phyloP scores from a whole-genome alignment of 2,329 filamentous ascomycete species.

The Aspergillus sp. region DNA sequence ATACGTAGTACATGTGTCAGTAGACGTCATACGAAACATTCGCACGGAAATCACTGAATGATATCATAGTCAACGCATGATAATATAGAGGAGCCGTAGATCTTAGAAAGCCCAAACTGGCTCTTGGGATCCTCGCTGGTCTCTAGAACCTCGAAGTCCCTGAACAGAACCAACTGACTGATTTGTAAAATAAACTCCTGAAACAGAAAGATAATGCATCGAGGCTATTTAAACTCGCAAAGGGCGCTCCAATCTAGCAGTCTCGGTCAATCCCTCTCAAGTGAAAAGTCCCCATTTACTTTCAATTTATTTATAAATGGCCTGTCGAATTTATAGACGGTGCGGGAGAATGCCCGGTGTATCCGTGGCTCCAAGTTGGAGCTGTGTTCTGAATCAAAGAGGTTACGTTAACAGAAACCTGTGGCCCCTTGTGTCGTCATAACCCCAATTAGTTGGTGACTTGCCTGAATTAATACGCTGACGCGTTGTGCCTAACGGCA shows the following conservation, averaged over 20 bases:
- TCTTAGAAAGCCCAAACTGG: constrained; percentile 11
- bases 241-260: constrained; percentile 1
- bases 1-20: constrained; percentile 7
- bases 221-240: constrained; percentile 7
- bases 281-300: constrained; percentile 5
- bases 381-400: constrained; percentile 5
- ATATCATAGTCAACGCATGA: constrained; percentile 13
- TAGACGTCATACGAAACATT: constrained; percentile 6
- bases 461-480: constrained; percentile 3
- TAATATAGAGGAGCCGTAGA: constrained; percentile 10
- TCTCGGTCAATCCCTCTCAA: constrained; percentile 8
- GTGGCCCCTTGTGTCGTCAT: constrained; percentile 2
- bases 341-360: constrained; percentile 1
- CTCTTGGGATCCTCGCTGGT: constrained; percentile 4
- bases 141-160: neutral
- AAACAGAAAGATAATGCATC: constrained; percentile 6
- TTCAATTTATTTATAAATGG: constrained; percentile 1
- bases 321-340: constrained; percentile 2
- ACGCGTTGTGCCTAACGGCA: constrained; percentile 1
- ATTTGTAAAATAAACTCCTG: constrained; percentile 3
- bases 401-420: constrained; percentile 5
- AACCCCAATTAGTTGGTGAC: constrained; percentile 2
- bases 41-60: constrained; percentile 9
- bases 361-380: constrained; percentile 2
- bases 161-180: neutral